Conservation (phyloP, 768 basidiomycete species). For the Mycena crocata region DNA sequence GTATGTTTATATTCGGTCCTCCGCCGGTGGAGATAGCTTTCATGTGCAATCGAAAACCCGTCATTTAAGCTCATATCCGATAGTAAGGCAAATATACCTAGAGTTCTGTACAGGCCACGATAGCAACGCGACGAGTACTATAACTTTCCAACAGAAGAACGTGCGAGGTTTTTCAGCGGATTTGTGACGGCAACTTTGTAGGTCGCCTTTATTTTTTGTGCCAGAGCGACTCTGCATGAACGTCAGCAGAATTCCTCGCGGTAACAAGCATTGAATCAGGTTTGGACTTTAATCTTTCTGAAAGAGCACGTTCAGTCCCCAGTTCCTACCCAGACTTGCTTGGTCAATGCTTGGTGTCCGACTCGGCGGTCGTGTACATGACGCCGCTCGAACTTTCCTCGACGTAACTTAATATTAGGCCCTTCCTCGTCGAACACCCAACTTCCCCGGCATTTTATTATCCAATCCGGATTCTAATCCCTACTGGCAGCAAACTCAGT, state of each 20-base stretch:
- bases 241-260: not conserved
- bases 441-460: conserved; percentile 4
- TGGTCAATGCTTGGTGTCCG: not conserved
- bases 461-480: not conserved
- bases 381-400: conserved; percentile 4
- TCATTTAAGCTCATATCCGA: conserved; percentile 5
- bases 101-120: too few species aligned
- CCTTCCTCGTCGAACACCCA: not conserved
- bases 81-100: not conserved
- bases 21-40: conserved; percentile 16
- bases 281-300: not conserved
- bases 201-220: not conserved
- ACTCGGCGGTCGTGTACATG: not conserved
- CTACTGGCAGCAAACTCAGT: conserved; percentile 16
- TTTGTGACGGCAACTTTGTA: too few species aligned
- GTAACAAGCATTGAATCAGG: too few species aligned
- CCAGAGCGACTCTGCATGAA: not conserved
- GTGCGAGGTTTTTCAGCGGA: too few species aligned
- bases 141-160: too few species aligned
- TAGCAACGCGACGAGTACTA: too few species aligned
- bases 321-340: not conserved
- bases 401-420: conserved; percentile 14
- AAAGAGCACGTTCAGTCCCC: not conserved
- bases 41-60: not conserved
- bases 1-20: conserved; percentile 6